A percentile compares a stretch with the other conserved stretches of the same genome.
Conservation (phyloP, 257 asterid species). For the Dorcoceras hygrometricum region DNA sequence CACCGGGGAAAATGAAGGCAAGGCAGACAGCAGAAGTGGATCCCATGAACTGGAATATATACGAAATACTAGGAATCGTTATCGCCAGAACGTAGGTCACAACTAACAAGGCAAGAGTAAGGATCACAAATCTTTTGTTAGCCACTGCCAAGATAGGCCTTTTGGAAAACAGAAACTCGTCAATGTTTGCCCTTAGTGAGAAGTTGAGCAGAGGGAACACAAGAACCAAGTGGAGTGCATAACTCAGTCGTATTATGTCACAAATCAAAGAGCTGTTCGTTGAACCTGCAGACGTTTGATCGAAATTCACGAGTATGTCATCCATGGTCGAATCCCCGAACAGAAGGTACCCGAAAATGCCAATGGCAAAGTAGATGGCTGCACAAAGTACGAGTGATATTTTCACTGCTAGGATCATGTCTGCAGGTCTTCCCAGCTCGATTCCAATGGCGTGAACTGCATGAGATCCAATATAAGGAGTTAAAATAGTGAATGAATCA, state of each 20-base stretch:
- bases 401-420: slow-evolving; percentile 64
- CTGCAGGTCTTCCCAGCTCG: slow-evolving; percentile 58
- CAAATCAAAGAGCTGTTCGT: slow-evolving; percentile 47
- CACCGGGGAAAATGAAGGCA: slow-evolving; percentile 90
- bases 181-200: slow-evolving; percentile 75
- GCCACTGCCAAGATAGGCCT: slow-evolving; percentile 44
- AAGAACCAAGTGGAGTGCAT: slow-evolving; percentile 78
- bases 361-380: slow-evolving; percentile 64
- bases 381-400: slow-evolving; percentile 68
- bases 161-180: slow-evolving; percentile 71
- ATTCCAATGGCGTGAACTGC: slow-evolving; percentile 90
- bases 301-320: slow-evolving; percentile 88
- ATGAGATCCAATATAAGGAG: not conserved
- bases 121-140: slow-evolving; percentile 52
- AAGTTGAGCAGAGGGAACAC: slow-evolving; percentile 83
- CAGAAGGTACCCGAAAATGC: slow-evolving; percentile 87
- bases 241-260: slow-evolving; percentile 66
- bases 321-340: slow-evolving; percentile 86
- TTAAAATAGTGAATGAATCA: not conserved
- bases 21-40: slow-evolving; percentile 84
- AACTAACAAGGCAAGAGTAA: slow-evolving; percentile 50
- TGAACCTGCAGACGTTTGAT: slow-evolving; percentile 45
- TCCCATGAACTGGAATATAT: slow-evolving; percentile 91
- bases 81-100: slow-evolving; percentile 63
- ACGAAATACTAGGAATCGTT: slow-evolving; percentile 87